Evolutionary conservation across 2,329 filamentous ascomycete species (phyloP).

Genomic region (Parasarocladium wereldwijsianum): DNA sequence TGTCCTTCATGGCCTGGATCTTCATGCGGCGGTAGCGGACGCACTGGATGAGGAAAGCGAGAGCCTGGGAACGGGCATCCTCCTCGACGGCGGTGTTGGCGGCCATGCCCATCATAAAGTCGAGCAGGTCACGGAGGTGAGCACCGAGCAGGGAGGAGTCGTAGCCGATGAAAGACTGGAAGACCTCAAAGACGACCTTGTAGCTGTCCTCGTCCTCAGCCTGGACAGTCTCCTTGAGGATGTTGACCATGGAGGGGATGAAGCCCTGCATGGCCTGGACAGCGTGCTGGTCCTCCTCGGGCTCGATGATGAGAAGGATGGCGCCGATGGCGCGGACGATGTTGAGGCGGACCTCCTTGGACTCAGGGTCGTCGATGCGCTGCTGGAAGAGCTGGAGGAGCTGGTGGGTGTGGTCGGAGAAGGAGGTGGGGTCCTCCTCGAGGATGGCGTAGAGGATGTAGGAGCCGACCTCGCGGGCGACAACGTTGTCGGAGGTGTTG

Average conservation of each 20-base stretch:
- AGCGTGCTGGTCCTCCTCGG: constrained; percentile 65
- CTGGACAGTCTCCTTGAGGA: constrained; percentile 73
- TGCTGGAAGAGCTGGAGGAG: constrained; percentile 73
- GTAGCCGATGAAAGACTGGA: constrained; percentile 86
- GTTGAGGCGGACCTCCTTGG: constrained; percentile 85
- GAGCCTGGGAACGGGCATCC: constrained; percentile 75
- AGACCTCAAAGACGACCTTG: constrained; percentile 87
- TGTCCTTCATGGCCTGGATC: constrained; percentile 71
- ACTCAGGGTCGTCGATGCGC: constrained; percentile 82
- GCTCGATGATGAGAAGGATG: constrained; percentile 73
- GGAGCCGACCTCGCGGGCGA: constrained; percentile 77
- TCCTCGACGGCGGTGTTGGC: constrained; percentile 65
- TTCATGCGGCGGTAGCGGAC: constrained; percentile 90
- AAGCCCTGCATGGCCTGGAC: constrained; percentile 65
- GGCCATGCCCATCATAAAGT: constrained; percentile 86
- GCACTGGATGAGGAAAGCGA: constrained; percentile 87
- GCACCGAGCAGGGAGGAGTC: constrained; percentile 70
- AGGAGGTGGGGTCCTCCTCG: constrained; percentile 73
- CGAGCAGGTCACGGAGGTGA: constrained; percentile 79
- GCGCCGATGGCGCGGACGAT: constrained; percentile 83
- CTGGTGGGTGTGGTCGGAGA: constrained; percentile 64
- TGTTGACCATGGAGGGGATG: constrained; percentile 76
- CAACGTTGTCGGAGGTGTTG: constrained; percentile 56
- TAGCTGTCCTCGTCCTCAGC: constrained; percentile 72
- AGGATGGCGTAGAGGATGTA: constrained; percentile 89